These are phyloP conservation scores for Aspergillus haitiensis DNA, from an alignment of 495 filamentous ascomycete genomes.

Conservation along the genomic window DNA sequence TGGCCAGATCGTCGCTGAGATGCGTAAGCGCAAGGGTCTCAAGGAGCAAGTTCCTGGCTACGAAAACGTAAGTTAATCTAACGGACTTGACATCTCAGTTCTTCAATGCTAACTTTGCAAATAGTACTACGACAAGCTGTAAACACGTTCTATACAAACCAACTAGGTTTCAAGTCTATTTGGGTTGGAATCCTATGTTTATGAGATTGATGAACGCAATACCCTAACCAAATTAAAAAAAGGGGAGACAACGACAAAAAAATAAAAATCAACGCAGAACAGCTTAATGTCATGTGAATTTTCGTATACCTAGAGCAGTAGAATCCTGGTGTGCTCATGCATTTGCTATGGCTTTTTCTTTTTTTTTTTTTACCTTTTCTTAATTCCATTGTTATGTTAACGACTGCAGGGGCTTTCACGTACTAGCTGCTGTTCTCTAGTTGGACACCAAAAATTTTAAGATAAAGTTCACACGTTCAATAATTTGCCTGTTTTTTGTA, in stretches of 20 bases:
- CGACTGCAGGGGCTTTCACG: slow-evolving; percentile 29
- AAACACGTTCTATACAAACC: slow-evolving; percentile 50
- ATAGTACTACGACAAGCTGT: slow-evolving; percentile 99
- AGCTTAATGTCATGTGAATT: slow-evolving; percentile 33
- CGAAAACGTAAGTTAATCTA: slow-evolving; percentile 77
- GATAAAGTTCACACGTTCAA: slow-evolving; percentile 19
- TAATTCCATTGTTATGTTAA: slow-evolving; percentile 30
- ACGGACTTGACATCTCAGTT: neutral
- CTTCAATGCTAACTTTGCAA: slow-evolving; percentile 51
- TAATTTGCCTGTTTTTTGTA: neutral
- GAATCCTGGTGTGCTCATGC: slow-evolving; percentile 30
- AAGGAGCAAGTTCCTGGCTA: slow-evolving; percentile 88
- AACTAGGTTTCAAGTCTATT: slow-evolving; percentile 36
- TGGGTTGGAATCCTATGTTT: slow-evolving; percentile 45
- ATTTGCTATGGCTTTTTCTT: slow-evolving; percentile 30
- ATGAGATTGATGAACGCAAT: slow-evolving; percentile 56
- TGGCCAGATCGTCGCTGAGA: slow-evolving; percentile 79
- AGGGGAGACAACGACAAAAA: slow-evolving; percentile 16
- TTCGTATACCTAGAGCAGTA: slow-evolving; percentile 36
- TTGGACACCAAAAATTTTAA: slow-evolving; percentile 36
- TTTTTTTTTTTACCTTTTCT: slow-evolving; percentile 27
- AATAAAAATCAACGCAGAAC: slow-evolving; percentile 29
- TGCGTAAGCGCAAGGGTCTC: slow-evolving; percentile 99
- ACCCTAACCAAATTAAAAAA: slow-evolving; percentile 44
- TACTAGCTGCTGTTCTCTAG: slow-evolving; percentile 29